Evolutionary conservation across 257 asterid genomes (phyloP).

Genomic region (Thymus mandschuricus): DNA sequence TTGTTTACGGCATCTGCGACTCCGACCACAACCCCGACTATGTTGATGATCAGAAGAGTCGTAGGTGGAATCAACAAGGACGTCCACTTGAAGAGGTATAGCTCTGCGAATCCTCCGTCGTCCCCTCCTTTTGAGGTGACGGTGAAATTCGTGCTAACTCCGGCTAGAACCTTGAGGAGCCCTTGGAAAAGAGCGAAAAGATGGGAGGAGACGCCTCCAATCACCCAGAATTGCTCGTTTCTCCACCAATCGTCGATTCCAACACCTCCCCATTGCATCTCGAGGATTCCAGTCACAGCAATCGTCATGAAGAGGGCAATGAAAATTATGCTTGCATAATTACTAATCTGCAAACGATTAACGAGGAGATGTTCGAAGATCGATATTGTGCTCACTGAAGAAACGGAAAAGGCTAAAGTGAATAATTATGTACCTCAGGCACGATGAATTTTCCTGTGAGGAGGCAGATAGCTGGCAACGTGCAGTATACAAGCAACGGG

Average conservation of each 20-base stretch:
- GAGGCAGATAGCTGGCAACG: conserved; percentile 92
- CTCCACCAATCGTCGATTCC: conserved; percentile 97
- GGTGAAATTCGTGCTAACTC: conserved; percentile 79
- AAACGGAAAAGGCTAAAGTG: neutral
- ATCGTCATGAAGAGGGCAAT: conserved; percentile 79
- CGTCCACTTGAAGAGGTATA: conserved; percentile 87
- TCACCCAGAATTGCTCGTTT: conserved; percentile 97
- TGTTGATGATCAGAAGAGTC: conserved; percentile 69
- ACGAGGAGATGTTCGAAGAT: neutral
- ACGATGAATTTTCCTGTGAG: conserved; percentile 89
- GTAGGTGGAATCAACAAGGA: conserved; percentile 73
- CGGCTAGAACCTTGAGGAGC: conserved; percentile 80
- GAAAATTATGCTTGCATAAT: conserved; percentile 79
- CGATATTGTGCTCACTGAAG: neutral
- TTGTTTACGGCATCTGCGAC: conserved; percentile 77
- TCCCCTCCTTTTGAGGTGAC: conserved; percentile 92
- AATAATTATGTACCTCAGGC: conserved; percentile 64
- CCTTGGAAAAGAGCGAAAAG: conserved; percentile 90
- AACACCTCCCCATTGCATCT: conserved; percentile 98
- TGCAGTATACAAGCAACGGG: conserved; percentile 85
- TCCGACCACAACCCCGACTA: conserved; percentile 79
- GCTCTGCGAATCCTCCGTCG: conserved; percentile 67
- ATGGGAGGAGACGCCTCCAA: conserved; percentile 87
- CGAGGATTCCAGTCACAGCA: conserved; percentile 82
- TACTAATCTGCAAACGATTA: conserved; percentile 63